Percentiles rank a stretch among this genome's conserved stretches.
phyloP scores from a whole-genome alignment of 192 early-diverging fungal genomes.

The Backusella westeae region DNA sequence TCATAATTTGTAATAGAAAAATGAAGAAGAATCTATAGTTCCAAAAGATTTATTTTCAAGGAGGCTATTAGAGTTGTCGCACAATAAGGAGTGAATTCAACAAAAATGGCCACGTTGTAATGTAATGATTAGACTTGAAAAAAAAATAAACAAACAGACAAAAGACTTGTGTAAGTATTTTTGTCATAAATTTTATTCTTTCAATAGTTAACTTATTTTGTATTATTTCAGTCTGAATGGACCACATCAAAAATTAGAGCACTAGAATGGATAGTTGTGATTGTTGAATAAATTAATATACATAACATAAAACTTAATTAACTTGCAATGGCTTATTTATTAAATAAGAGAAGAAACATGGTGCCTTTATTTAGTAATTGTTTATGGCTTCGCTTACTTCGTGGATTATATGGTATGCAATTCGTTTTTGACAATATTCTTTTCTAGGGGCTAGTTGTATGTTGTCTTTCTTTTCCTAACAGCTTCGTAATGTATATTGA shows the following conservation, averaged over 20 bases:
- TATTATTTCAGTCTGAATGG: too few relatives aligned
- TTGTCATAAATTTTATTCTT: too few relatives aligned
- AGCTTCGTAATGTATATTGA: neutral
- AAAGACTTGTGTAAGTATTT: neutral
- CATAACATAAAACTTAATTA: neutral
- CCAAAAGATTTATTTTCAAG: neutral
- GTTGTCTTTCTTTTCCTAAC: neutral
- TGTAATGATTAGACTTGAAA: neutral
- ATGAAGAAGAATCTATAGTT: neutral
- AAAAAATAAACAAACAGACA: neutral
- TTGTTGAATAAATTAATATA: neutral
- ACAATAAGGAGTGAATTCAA: neutral
- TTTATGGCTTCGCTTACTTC: neutral
- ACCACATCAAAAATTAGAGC: neutral
- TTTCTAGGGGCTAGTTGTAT: neutral
- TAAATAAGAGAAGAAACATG: neutral
- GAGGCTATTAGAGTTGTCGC: neutral
- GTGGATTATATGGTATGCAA: neutral
- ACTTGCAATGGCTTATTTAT: neutral
- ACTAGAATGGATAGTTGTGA: neutral
- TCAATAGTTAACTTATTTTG: too few relatives aligned
- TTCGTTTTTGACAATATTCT: neutral
- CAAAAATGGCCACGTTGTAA: neutral
- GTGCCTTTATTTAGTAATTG: too few relatives aligned
- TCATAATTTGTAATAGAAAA: neutral